Evolutionary conservation across 108 stramenopile genomes (phyloP).

Genomic region (Fistulifera solaris): DNA sequence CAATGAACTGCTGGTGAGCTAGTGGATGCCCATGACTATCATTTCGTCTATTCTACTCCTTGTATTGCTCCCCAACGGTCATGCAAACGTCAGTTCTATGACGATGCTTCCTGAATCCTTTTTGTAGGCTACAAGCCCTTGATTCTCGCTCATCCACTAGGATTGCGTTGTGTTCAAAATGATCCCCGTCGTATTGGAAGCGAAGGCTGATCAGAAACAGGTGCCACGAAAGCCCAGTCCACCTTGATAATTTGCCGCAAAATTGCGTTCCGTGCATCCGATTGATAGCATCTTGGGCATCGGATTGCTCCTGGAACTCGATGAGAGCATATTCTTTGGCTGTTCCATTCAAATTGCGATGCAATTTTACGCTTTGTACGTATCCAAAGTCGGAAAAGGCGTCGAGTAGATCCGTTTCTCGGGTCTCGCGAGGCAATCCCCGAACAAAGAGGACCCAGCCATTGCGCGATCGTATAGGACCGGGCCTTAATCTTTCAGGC

Average conservation of each 20-base stretch:
- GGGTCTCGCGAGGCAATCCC: slow-evolving; percentile 55
- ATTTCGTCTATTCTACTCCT: no score
- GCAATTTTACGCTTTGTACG: slow-evolving; percentile 39
- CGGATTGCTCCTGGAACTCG: slow-evolving; percentile 17
- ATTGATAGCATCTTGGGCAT: slow-evolving; percentile 40
- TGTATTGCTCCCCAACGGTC: no score
- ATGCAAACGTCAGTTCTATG: no score
- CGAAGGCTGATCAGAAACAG: no score
- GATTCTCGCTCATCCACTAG: no score
- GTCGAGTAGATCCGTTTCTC: slow-evolving; percentile 47
- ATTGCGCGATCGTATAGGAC: slow-evolving; percentile 38
- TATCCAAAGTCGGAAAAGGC: slow-evolving; percentile 41
- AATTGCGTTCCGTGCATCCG: slow-evolving; percentile 40
- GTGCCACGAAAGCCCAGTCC: slow-evolving; percentile 47
- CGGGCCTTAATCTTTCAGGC: slow-evolving; percentile 1
- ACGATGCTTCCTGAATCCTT: no score
- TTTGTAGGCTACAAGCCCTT: no score
- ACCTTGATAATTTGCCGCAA: slow-evolving; percentile 43
- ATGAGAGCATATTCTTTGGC: slow-evolving; percentile 48
- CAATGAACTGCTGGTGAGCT: no score
- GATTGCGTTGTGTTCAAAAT: no score
- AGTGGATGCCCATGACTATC: no score
- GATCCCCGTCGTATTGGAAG: no score
- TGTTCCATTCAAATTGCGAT: slow-evolving; percentile 46
- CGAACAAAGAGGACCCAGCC: slow-evolving; percentile 68